Evolutionary conservation across 768 basidiomycete species (phyloP), one percentile per base, ranked within the genome.

Genomic region (Mycena alexandri): DNA sequence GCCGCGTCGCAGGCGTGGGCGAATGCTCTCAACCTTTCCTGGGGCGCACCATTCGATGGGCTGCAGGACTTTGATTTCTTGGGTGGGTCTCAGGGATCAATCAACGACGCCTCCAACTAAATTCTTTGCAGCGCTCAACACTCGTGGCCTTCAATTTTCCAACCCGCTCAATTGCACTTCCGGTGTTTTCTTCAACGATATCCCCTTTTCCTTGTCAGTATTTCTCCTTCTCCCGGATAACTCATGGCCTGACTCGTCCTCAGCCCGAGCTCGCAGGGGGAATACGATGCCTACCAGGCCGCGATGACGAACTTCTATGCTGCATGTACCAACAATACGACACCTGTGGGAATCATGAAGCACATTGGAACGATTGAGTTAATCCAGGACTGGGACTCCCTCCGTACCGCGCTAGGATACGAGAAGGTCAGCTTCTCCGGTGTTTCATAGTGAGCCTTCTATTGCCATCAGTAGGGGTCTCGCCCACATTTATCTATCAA

Each of bases 101-200:
- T 22, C 5, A 5, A 24, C 14, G 11, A 8, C 13, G 19, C 6
- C 29, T 29, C 16, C 25, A 22, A 7, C 41, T 14, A 9, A 33
- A 4, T 34, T 24, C 6, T n/a, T 29, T 43, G 6, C 36, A 70
- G 71, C 64, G 16, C 50, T 71, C 22, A 70, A 73, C 62, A 59
- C 58, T 1, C 72, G 72, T 19, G 72, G 72, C 8, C 54, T 71
- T 1, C 61, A 61, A 21, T 60, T 63, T 16, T 73, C 72, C 12
- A 71, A 66, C 38, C 67, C 70, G 17, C 50, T 73, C 10, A 73
- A 73, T 25, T 61, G 63, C 19, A n/a, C 68, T n/a, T 53, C 67
- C 19, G 53, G 65, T 7, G 63, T 42, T 21, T 56, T 65, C 59
- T 68, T 66, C 61, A 67, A 66, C 25, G 24, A 68, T 41, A 13